Evolutionary conservation across 371 early-diverging fungal genomes (phyloP), one percentile per base, ranked within the genome.

Genomic region (Rhizopus arrhizus): DNA sequence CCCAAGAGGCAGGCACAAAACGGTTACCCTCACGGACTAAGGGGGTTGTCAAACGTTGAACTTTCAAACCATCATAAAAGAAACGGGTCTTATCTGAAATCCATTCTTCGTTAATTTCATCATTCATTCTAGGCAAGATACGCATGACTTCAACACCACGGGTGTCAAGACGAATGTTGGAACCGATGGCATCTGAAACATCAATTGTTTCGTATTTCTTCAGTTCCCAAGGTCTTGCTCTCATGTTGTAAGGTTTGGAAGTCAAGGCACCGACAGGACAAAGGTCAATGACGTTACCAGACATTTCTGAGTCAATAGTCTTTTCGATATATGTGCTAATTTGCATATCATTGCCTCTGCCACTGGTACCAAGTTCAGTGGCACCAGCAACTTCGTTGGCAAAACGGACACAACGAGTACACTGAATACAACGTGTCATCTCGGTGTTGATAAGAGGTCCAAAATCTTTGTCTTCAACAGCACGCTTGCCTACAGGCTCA

Each of bases 381-480:
- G 92, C 93, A 46, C 98, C 98, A 48, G 97, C 98, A 43, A 98
- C 91, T 78, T 98, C 98, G 81, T 95, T 98, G 45, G 97, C 91
- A 60, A 98, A 98, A 65, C 98, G 92, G 58, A 98, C 98, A 71
- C 98, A 98, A 64, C 98, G 92, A 29, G 98, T 98, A 89, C 98
- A 98, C 71, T 98, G 98, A 78, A 98, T 98, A 85, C 98, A 98
- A 62, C 98, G 89, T 40, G 92, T 98, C 98, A 98, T 98, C 51
- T 85, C 85, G 28, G 97, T 98, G 77, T 94, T 93, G 68, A 98
- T 91, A 58, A 98, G 82, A 47, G 98, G 98, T 28, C 98, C 98
- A 66, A 98, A 79, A 74, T 97, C 84, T 85, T 98, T 98, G 83
- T 98, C 94, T 78, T 96, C 98, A 11, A 93, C 94, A 22, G 98